Conservation (phyloP, 73 alveolate genomes). For the Tetrahymena malaccensis region DNA sequence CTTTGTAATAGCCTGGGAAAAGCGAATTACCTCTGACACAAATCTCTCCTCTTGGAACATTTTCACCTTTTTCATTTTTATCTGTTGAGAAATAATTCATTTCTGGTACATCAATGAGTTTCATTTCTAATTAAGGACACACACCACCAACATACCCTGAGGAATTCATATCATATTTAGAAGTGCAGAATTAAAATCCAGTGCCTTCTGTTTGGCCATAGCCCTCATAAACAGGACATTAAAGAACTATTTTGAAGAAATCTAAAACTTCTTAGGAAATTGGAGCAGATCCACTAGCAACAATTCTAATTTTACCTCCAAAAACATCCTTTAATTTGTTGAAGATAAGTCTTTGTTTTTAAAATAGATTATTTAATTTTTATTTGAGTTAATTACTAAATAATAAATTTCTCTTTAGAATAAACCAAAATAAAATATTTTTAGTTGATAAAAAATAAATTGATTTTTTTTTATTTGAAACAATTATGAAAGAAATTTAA, state of each 20-base stretch:
- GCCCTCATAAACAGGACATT: constrained; percentile 74
- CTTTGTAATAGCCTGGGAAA: constrained; percentile 80
- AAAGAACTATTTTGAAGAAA: constrained; percentile 58
- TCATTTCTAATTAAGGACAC: constrained; percentile 50
- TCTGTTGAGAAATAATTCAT: constrained; percentile 78
- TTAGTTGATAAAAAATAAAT: too few species aligned
- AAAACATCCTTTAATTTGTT: constrained; percentile 58
- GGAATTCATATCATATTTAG: constrained; percentile 49
- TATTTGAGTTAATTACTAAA: neutral
- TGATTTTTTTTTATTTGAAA: too few species aligned
- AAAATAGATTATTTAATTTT: neutral
- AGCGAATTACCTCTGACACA: constrained; percentile 74
- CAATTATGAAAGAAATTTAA: too few species aligned
- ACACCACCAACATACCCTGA: constrained; percentile 79
- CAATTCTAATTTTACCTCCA: constrained; percentile 82
- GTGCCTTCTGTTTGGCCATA: constrained; percentile 92
- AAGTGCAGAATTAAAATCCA: constrained; percentile 64
- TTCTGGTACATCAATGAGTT: constrained; percentile 75
- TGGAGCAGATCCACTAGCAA: constrained; percentile 86
- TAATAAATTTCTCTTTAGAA: too few species aligned
- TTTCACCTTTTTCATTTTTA: constrained; percentile 58
- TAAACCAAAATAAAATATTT: too few species aligned
- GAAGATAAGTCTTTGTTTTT: constrained; percentile 53
- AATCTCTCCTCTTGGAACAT: constrained; percentile 85
- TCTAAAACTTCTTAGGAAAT: constrained; percentile 63